Base-by-base conservation (phyloP, 2,329 filamentous ascomycete genomes). In the Neonectria faginata region DNA sequence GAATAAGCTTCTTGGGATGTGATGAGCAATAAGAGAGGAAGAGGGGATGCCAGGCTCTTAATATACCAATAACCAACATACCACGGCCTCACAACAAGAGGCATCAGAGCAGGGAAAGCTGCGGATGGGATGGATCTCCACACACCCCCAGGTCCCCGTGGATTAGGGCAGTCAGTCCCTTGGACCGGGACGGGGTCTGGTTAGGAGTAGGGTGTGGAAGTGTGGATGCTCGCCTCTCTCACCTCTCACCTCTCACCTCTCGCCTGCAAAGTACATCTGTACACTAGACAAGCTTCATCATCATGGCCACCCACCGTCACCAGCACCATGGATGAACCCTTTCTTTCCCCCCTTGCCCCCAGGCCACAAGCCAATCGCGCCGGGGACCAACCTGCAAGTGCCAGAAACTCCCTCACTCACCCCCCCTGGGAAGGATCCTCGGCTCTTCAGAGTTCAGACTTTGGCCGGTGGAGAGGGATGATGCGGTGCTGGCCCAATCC, bases 21-120 rank as follows among this genome's bases (percentile, higher is more conserved):
- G 36, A 54, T 39, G 36, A 31, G 31, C 41, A 54, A 57, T 2
- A 20, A 9, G 44, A 1, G 41, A 65, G 18, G 55, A n/a, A 52
- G 36, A 62, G 66, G 69, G 57, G 42, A 65, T 65, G 18, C 42
- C 52, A 54, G 47, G 62, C 63, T 70, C 71, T 73, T 73, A 73
- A 65, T 73, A 73, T 73, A 73, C 69, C 33, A 56, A 60, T 44
- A 63, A 55, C 29, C 41, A 27, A 27, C 44, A 47, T 58, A 18
- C 47, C 64, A 18, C 42, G n/a, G 53, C 55, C 54, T 57, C 53
- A 54, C 47, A 39, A 52, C 48, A 57, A 57, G 51, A 33, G 64
- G 67, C 60, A 60, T 63, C 50, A 47, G 62, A 54, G 56, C 58
- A 41, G 59, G 60, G 51, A 41, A 53, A 47, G 44, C 41, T 33